phyloP scores from a whole-genome alignment of 1,284 basidiomycete genomes.

The Cryptococcus hybrid region DNA sequence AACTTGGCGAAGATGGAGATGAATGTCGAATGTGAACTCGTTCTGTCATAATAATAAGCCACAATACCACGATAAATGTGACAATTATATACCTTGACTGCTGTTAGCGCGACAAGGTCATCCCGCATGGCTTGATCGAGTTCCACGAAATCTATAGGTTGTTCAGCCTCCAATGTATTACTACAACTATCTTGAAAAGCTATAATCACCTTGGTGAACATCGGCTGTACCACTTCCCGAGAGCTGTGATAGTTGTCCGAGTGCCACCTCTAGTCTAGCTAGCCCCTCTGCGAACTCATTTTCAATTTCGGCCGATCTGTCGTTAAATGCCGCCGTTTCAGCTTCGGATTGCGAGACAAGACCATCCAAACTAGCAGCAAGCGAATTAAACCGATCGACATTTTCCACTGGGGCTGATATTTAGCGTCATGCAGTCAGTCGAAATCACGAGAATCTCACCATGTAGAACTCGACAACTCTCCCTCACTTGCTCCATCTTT shows the following conservation, averaged over 20 bases:
- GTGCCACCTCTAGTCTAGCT: conserved; percentile 31
- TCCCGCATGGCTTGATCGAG: conserved; percentile 46
- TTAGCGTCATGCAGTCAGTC: background rate
- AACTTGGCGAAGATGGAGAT: conserved; percentile 66
- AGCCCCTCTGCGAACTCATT: conserved; percentile 37
- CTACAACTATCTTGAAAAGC: background rate
- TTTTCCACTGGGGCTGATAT: conserved; percentile 24
- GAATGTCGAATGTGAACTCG: conserved; percentile 67
- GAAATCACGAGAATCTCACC: conserved; percentile 18
- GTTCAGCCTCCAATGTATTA: background rate
- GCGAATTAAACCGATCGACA: conserved; percentile 27
- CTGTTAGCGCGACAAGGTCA: conserved; percentile 37
- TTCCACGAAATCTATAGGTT: conserved; percentile 24
- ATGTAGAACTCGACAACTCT: conserved; percentile 35
- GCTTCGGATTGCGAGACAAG: conserved; percentile 70
- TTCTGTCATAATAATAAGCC: conserved; percentile 57
- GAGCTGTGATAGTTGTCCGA: conserved; percentile 31
- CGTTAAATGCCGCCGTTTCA: conserved; percentile 62
- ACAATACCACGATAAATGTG: background rate
- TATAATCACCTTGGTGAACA: conserved; percentile 13
- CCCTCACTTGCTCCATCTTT: conserved; percentile 47
- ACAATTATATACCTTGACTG: conserved; percentile 36
- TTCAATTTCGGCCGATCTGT: conserved; percentile 58
- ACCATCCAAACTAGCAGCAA: conserved; percentile 41
- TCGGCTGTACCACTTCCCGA: conserved; percentile 18